Conservation (phyloP, 2,329 filamentous ascomycete species). For the Phyllachora maydis region DNA sequence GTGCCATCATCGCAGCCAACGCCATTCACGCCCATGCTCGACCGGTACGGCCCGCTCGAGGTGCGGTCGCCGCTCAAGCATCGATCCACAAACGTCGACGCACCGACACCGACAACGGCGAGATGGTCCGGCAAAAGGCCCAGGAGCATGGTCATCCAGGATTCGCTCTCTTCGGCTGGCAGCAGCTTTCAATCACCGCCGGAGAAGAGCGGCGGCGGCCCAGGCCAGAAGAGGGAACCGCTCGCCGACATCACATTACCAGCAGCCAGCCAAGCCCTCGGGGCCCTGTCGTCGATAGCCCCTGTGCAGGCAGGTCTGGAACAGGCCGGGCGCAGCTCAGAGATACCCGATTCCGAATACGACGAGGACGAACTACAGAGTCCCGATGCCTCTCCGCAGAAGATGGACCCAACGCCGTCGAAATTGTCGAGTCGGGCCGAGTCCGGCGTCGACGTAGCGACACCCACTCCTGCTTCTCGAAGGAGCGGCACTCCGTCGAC, state of each 20-base stretch:
- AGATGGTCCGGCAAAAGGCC: too few relatives aligned
- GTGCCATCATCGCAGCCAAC: constrained; percentile 24
- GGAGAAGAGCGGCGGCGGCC: too few relatives aligned
- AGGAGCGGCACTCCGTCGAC: constrained; percentile 1
- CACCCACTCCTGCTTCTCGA: neutral
- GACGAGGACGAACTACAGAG: constrained; percentile 21
- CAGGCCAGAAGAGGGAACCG: too few relatives aligned
- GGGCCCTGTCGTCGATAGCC: too few relatives aligned
- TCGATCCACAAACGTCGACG: constrained; percentile 12
- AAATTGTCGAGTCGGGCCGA: constrained; percentile 3
- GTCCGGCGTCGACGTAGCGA: neutral
- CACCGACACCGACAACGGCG: constrained; percentile 4
- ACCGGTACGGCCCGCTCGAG: constrained; percentile 14
- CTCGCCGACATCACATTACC: too few relatives aligned
- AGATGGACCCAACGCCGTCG: constrained; percentile 8
- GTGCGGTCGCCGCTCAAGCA: constrained; percentile 17
- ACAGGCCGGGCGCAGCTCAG: constrained; percentile 3
- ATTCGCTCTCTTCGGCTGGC: too few relatives aligned
- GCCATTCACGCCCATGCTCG: constrained; percentile 18
- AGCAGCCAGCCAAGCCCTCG: too few relatives aligned
- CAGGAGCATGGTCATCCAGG: too few relatives aligned
- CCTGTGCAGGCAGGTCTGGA: neutral
- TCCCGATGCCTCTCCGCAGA: too few relatives aligned
- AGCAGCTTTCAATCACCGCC: too few relatives aligned
- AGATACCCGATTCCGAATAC: constrained; percentile 30